Conservation (phyloP, 306 rosid species). For the Adenanthera pavonina region DNA sequence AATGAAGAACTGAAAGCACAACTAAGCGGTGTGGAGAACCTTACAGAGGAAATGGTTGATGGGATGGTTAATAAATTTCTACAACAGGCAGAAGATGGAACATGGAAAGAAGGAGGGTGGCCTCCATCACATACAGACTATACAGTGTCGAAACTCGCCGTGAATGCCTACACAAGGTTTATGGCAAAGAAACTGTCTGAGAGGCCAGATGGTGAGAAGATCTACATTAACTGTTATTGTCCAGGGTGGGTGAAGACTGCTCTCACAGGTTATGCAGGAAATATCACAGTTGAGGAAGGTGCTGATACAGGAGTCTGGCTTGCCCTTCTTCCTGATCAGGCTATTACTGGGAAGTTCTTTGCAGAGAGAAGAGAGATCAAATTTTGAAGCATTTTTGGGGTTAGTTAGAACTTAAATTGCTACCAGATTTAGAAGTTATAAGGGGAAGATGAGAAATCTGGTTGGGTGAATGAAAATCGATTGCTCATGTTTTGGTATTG, state of each 20-base stretch:
- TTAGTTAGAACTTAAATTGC: neutral
- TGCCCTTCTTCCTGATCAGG: slow-evolving; percentile 86
- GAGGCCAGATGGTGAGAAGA: slow-evolving; percentile 69
- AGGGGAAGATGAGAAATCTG: slow-evolving; percentile 14
- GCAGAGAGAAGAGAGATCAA: slow-evolving; percentile 88
- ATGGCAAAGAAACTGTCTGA: slow-evolving; percentile 69
- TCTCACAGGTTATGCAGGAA: slow-evolving; percentile 85
- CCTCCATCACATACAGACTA: slow-evolving; percentile 76
- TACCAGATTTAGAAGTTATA: neutral
- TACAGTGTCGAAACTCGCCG: slow-evolving; percentile 81
- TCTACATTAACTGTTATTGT: slow-evolving; percentile 82
- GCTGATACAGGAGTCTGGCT: slow-evolving; percentile 98
- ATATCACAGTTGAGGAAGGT: slow-evolving; percentile 75
- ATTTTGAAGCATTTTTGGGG: slow-evolving; percentile 44
- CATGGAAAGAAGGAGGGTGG: slow-evolving; percentile 84
- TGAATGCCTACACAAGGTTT: slow-evolving; percentile 73
- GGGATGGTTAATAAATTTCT: slow-evolving; percentile 54
- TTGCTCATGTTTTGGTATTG: neutral
- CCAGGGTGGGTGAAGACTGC: slow-evolving; percentile 98
- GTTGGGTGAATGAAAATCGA: slow-evolving; percentile 10
- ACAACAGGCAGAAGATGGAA: slow-evolving; percentile 81
- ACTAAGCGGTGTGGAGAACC: slow-evolving; percentile 58
- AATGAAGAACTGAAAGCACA: slow-evolving; percentile 63
- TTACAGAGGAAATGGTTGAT: slow-evolving; percentile 73
- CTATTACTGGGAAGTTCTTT: slow-evolving; percentile 77